These are phyloP conservation scores for Ogataea glucozyma DNA, from an alignment of 805 yeast species.

Conservation along the genomic window DNA sequence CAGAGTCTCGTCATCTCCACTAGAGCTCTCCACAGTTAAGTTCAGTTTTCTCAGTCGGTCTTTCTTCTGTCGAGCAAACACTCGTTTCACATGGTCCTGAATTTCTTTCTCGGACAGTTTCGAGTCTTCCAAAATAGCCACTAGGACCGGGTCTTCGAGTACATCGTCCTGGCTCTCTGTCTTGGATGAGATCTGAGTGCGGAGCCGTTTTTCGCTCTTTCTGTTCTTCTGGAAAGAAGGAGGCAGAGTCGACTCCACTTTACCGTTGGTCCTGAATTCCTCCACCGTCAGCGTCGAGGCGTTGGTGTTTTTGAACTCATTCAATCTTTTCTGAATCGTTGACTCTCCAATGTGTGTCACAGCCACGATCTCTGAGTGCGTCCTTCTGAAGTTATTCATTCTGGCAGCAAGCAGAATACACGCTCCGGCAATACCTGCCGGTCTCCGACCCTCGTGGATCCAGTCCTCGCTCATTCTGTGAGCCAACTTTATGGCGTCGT, in stretches of 20 bases:
- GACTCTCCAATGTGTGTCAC: conserved; percentile 95
- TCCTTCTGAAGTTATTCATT: conserved; percentile 91
- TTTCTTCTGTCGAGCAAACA: conserved; percentile 30
- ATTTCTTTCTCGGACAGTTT: conserved; percentile 48
- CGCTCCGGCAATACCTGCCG: conserved; percentile 99
- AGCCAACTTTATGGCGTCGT: conserved; percentile 85
- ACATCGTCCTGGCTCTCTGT: conserved; percentile 42
- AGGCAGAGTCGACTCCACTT: conserved; percentile 60
- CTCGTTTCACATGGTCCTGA: conserved; percentile 33
- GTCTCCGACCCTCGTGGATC: conserved; percentile 95
- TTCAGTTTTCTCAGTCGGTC: conserved; percentile 25
- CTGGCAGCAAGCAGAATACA: conserved; percentile 90
- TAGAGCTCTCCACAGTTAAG: conserved; percentile 12
- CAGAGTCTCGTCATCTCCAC: conserved; percentile 15
- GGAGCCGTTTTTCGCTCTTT: conserved; percentile 42
- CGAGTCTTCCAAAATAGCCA: conserved; percentile 45
- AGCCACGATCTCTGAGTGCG: conserved; percentile 91
- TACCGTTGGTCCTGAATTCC: conserved; percentile 57
- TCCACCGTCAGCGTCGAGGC: conserved; percentile 73
- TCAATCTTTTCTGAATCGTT: conserved; percentile 85
- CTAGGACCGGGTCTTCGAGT: conserved; percentile 43
- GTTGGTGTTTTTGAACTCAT: conserved; percentile 79
- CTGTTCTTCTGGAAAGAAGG: conserved; percentile 78
- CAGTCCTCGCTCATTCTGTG: conserved; percentile 92
- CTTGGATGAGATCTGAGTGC: conserved; percentile 30